Conservation (phyloP, 2,329 filamentous ascomycete species). For the Diaporthe sp. region DNA sequence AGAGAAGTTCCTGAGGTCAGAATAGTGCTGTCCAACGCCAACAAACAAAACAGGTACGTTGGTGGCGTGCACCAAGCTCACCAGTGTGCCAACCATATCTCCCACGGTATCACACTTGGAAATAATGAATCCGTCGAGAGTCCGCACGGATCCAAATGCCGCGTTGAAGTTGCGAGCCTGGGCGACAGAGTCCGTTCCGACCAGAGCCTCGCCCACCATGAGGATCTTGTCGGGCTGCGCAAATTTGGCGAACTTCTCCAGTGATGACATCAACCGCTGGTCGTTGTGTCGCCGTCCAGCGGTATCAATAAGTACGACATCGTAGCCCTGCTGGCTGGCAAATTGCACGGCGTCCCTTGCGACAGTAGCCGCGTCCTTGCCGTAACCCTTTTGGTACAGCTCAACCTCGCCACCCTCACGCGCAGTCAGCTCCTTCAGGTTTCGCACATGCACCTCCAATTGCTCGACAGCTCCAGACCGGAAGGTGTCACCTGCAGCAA, state of each 20-base stretch:
- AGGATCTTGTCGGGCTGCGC: slow-evolving; percentile 98
- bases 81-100: slow-evolving; percentile 97
- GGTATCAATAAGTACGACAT: slow-evolving; percentile 97
- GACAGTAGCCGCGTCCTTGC: slow-evolving; percentile 95
- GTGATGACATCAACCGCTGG: slow-evolving; percentile 91
- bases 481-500: slow-evolving; percentile 81
- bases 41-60: slow-evolving; percentile 96
- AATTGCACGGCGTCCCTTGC: slow-evolving; percentile 93
- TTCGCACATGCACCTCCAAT: slow-evolving; percentile 93
- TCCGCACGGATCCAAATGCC: slow-evolving; percentile 85
- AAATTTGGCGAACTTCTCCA: slow-evolving; percentile 98
- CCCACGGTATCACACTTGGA: slow-evolving; percentile 99
- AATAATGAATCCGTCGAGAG: slow-evolving; percentile 96
- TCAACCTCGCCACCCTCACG: slow-evolving; percentile 90
- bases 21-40: slow-evolving; percentile 79
- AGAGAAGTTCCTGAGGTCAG: slow-evolving; percentile 77
- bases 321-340: slow-evolving; percentile 81
- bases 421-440: slow-evolving; percentile 88
- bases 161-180: slow-evolving; percentile 97
- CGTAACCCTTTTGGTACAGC: slow-evolving; percentile 96
- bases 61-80: slow-evolving; percentile 97
- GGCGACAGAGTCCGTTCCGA: slow-evolving; percentile 94
- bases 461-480: slow-evolving; percentile 97
- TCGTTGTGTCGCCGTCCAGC: slow-evolving; percentile 97
- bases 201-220: slow-evolving; percentile 92